Percentiles rank a stretch among this genome's conserved stretches.
phyloP scores from a whole-genome alignment of 2,329 filamentous ascomycete genomes.

The Beauveria pseudobassiana region DNA sequence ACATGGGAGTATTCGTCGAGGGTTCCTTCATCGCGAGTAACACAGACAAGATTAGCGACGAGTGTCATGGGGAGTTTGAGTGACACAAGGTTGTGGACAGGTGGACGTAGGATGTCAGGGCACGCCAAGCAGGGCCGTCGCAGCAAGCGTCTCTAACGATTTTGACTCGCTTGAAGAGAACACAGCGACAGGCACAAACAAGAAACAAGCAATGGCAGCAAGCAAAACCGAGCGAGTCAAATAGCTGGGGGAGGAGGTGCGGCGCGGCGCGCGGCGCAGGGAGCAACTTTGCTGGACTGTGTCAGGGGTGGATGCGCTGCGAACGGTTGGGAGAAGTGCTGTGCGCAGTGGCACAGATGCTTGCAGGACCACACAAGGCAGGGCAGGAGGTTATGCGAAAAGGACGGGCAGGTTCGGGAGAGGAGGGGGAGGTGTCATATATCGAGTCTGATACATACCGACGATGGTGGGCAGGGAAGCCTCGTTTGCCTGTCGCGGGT shows the following conservation, averaged over 20 bases:
- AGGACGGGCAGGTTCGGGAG: background rate
- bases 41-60: slow-evolving; percentile 20
- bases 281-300: background rate
- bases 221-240: background rate
- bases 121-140: background rate
- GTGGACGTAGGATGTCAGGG: background rate
- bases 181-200: background rate
- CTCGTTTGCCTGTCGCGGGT: slow-evolving; percentile 23
- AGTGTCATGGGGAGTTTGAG: background rate
- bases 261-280: background rate
- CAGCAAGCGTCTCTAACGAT: background rate
- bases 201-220: background rate
- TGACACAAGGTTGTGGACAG: background rate
- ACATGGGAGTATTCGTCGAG: slow-evolving; percentile 56
- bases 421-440: background rate
- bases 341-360: background rate
- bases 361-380: background rate
- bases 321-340: background rate
- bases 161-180: background rate
- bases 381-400: no score
- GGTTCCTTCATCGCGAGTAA: slow-evolving; percentile 35
- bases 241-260: background rate
- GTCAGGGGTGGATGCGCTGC: slow-evolving; percentile 4
- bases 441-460: slow-evolving; percentile 30
- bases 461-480: slow-evolving; percentile 44